Base-by-base conservation (phyloP, 176 grass and related monocot species). In the Raddia distichophylla region DNA sequence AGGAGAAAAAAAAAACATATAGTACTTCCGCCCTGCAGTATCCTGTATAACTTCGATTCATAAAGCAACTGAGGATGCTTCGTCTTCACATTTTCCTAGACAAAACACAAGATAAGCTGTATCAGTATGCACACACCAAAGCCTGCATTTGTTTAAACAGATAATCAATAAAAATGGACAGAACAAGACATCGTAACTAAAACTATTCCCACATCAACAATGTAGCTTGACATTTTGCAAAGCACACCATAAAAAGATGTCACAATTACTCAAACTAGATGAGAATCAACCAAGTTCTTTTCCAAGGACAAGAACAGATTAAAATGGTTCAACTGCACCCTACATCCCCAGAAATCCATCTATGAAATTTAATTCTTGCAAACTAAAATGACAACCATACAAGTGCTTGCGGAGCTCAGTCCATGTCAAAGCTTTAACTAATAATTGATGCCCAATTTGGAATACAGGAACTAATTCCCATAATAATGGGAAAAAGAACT, bases 11-110 rank as follows among this genome's bases (percentile, higher is more conserved):
- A 33, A 67, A n/a, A 40, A 11, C 55, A 69, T 59, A 54, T 7
- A 80, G 85, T 97, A 97, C 94, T 93, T 91, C 94, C 91, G 76
- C 91, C 91, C 83, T 97, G 91, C 40, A 97, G 93, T 86, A 97
- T 88, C 71, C 86, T 92, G 88, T 97, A 91, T 27, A 97, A 75
- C 45, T 91, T 97, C 10, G 90, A 93, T 46, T 93, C 90, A 20
- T 97, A 97, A 1, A 97, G 57, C 75, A 97, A 79, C 48, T 93
- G 90, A 49, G 90, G 93, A 81, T 97, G 93, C 72, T 97, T 91
- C 61, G 90, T 97, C 81, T 91, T 97, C 69, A 88, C 88, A 83
- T 88, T 91, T 85, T 97, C 94, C 91, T 97, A 66, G 27, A 84
- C 50, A 64, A 81, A 73, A 88, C 27, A 87, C 55, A 8, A 60